Base-by-base conservation (phyloP, 225 moss, liverwort and hornwort species). In the Marchantia paleacea region DNA sequence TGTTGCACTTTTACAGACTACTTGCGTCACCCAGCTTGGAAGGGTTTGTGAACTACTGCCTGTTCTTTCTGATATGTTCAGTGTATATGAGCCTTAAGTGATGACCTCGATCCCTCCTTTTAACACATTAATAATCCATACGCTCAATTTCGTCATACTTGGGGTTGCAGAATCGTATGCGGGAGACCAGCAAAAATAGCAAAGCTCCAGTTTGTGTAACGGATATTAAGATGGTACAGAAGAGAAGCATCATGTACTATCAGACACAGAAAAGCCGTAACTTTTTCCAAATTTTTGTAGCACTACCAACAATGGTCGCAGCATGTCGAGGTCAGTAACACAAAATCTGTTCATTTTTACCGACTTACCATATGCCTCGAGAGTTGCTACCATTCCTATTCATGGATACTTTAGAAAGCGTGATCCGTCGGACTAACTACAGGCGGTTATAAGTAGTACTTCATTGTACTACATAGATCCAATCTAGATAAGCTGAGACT, bases 221-320 rank as follows among this genome's bases (percentile, higher is more conserved):
- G 75, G 92, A 91, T 75, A 89, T 99, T 22, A 92, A 91, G 76
- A 73, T 92, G 79, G 90, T 99, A 22, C 91, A 99, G 80, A 95
- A 94, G 83, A 92, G 93, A 69, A 99, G 99, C 81, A 83, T 99
- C 19, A 99, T 99, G 99, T 92, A 95, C 70, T 99, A 86, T 72
- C 95, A 99, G 87, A 81, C 84, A 57, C 87, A 94, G 82, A 91
- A 95, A 85, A 82, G 86, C 79, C 90, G 89, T 72, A 85, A 90
- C 48, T 99, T 99, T 79, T 80, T 94, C 69, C 93, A 94, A 82
- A 95, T 99, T 75, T 77, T 84, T 83, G 95, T 95, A 20, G 90
- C 90, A 80, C 89, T 91, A 79, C 99, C 99, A 75, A 94, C 93
- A 50, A 99, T 99, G 99, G 99, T 99, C 80, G 84, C 91, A 87